Evolutionary conservation across 441 rosid genomes (phyloP).

Genomic region (Arabidopsis hybrid): DNA sequence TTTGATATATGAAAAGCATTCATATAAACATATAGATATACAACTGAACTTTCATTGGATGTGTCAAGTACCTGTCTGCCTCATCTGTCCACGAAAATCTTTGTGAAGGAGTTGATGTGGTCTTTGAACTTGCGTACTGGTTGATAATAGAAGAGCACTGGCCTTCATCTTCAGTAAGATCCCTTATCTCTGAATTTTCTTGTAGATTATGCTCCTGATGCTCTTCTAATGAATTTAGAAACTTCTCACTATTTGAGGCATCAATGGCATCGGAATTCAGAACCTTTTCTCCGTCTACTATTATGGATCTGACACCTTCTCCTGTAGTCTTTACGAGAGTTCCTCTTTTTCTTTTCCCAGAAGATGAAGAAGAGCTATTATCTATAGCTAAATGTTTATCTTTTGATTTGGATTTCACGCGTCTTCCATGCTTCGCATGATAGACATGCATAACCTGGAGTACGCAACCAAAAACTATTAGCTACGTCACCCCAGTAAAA

Average conservation of each 20-base stretch:
- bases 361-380: slow-evolving; percentile 47
- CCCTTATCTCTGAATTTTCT: slow-evolving; percentile 51
- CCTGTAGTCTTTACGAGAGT: slow-evolving; percentile 49
- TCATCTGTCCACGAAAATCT: slow-evolving; percentile 91
- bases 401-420: slow-evolving; percentile 50
- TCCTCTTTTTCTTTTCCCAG: slow-evolving; percentile 69
- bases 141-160: slow-evolving; percentile 54
- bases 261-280: slow-evolving; percentile 47
- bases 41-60: slow-evolving; percentile 27
- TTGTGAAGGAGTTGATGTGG: slow-evolving; percentile 55
- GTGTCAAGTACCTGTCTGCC: slow-evolving; percentile 73
- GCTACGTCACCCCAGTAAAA: slow-evolving; percentile 27
- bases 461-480: slow-evolving; percentile 34
- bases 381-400: slow-evolving; percentile 42
- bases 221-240: slow-evolving; percentile 46
- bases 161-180: slow-evolving; percentile 55
- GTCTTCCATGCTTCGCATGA: slow-evolving; percentile 65
- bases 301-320: slow-evolving; percentile 47
- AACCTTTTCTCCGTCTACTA: slow-evolving; percentile 36
- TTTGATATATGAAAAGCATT: slow-evolving; percentile 8
- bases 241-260: slow-evolving; percentile 46
- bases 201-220: slow-evolving; percentile 49
- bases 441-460: slow-evolving; percentile 85
- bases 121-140: slow-evolving; percentile 56
- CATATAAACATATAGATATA: slow-evolving; percentile 14